Percentiles rank a stretch among this genome's conserved stretches.
These are phyloP conservation scores for Akanthomyces muscarius DNA, from an alignment of 2,329 filamentous ascomycete genomes.

Conservation along the genomic window DNA sequence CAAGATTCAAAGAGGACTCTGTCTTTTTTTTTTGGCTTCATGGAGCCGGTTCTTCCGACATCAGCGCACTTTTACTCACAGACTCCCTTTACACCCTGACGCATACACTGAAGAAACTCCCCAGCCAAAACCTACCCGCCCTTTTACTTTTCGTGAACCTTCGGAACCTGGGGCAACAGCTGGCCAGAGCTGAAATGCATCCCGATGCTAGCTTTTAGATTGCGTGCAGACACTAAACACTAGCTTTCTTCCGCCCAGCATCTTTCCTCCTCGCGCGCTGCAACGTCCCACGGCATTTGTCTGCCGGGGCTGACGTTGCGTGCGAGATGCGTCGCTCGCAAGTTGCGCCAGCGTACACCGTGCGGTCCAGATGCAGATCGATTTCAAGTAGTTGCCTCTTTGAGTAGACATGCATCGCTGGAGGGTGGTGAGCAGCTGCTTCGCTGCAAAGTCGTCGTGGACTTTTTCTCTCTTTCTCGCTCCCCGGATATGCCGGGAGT, in stretches of 20 bases:
- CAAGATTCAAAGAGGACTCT: no score
- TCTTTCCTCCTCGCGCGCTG: background rate
- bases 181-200: background rate
- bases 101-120: no score
- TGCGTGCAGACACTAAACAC: background rate
- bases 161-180: background rate
- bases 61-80: no score
- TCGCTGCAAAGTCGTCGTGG: background rate
- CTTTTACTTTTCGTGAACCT: no score
- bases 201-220: background rate
- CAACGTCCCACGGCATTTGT: slow-evolving; percentile 1
- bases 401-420: background rate
- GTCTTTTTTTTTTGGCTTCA: no score
- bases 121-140: no score
- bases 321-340: background rate
- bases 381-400: background rate
- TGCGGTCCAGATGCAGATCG: background rate
- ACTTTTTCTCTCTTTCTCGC: no score
- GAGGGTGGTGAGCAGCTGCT: background rate
- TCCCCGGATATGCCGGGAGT: background rate
- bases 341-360: background rate
- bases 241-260: background rate
- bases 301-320: slow-evolving; percentile 4
- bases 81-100: no score
- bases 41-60: no score